Conservation (phyloP, 331 rosid genomes). For the Malus hybrid region DNA sequence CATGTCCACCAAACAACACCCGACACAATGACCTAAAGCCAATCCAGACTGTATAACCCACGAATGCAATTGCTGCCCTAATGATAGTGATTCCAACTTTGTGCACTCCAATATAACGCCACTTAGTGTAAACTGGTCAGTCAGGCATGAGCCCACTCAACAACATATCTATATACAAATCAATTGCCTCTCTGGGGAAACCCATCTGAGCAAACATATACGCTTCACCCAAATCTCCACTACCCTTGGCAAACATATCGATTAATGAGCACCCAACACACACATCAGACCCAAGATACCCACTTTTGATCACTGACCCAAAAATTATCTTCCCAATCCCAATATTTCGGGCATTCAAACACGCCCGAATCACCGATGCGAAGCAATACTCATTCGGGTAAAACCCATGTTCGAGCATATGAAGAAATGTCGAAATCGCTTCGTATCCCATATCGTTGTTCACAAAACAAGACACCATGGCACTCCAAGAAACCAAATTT, state of each 20-base stretch:
- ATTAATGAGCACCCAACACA: conserved; percentile 17
- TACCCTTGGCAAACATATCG: conserved; percentile 6
- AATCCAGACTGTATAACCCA: conserved; percentile 1
- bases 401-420: background rate
- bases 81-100: background rate
- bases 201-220: conserved; percentile 3
- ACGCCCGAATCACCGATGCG: conserved; percentile 11
- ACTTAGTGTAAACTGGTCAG: conserved; percentile 9
- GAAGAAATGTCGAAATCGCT: background rate
- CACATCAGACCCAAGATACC: conserved; percentile 3
- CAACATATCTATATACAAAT: conserved; percentile 1
- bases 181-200: background rate
- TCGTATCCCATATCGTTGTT: conserved; percentile 7
- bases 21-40: conserved; percentile 7
- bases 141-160: conserved; percentile 7
- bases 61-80: conserved; percentile 19
- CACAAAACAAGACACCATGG: conserved; percentile 18
- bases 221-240: conserved; percentile 3
- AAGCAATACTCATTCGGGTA: conserved; percentile 14
- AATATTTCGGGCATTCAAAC: background rate
- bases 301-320: conserved; percentile 9
- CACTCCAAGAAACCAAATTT: conserved; percentile 14
- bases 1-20: conserved; percentile 18
- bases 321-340: conserved; percentile 1
- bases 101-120: conserved; percentile 4